These are phyloP conservation scores for Panicum virgatum DNA, from an alignment of 202 grass and related monocot genomes.

Conservation along the genomic window DNA sequence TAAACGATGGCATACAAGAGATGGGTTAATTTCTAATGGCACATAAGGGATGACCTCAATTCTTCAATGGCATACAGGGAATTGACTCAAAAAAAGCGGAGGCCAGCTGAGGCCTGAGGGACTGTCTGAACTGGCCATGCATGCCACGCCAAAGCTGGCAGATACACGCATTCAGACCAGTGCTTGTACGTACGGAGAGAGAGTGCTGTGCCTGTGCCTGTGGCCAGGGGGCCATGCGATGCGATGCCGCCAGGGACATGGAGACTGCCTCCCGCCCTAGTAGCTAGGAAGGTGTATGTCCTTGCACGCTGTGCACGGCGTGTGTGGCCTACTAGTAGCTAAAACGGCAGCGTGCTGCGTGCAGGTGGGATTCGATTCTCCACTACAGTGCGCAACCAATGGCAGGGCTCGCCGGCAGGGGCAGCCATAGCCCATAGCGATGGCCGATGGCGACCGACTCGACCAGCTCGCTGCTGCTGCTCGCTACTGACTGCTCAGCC, in stretches of 20 bases:
- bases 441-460: neutral
- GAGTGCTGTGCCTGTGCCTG: too few relatives aligned
- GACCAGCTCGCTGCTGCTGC: neutral
- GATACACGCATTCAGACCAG: slow-evolving; percentile 25
- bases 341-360: slow-evolving; percentile 40
- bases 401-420: neutral
- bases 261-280: too few relatives aligned
- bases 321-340: slow-evolving; percentile 19
- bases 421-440: neutral
- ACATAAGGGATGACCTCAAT: too few relatives aligned
- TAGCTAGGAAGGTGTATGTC: slow-evolving; percentile 29
- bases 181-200: slow-evolving; percentile 8
- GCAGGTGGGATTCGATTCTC: slow-evolving; percentile 64
- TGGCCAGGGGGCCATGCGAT: too few relatives aligned
- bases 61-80: too few relatives aligned
- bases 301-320: neutral
- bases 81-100: too few relatives aligned
- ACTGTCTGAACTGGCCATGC: slow-evolving; percentile 19
- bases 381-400: slow-evolving; percentile 7
- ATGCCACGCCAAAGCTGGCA: slow-evolving; percentile 27
- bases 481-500: slow-evolving; percentile 20
- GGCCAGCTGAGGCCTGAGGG: too few relatives aligned
- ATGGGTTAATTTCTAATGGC: too few relatives aligned
- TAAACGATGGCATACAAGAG: too few relatives aligned
- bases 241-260: too few relatives aligned